These are phyloP conservation scores for Aspergillus latus DNA, from an alignment of 2,329 filamentous ascomycete species.

Conservation along the genomic window DNA sequence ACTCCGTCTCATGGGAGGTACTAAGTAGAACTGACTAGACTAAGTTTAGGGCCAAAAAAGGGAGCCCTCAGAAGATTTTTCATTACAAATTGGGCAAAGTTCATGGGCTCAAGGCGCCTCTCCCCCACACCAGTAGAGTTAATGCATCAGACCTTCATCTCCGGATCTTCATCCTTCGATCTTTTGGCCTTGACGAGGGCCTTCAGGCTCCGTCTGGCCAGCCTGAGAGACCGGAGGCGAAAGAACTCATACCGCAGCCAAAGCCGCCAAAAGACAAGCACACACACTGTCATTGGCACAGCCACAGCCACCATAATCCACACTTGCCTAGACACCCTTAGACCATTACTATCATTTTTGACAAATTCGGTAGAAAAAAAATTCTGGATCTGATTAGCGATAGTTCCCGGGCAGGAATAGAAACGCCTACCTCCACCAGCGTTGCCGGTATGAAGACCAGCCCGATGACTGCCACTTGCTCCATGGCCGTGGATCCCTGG, in stretches of 20 bases:
- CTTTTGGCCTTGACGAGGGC: no score
- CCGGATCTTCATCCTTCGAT: no score
- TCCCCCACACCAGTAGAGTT: no score
- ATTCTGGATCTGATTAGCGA: slow-evolving; percentile 1
- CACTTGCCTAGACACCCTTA: slow-evolving; percentile 14
- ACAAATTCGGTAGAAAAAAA: slow-evolving; percentile 20
- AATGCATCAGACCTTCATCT: no score
- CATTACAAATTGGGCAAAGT: no score
- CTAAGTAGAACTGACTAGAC: no score
- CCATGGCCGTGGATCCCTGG: slow-evolving; percentile 15
- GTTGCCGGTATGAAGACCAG: slow-evolving; percentile 16
- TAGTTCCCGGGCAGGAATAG: neutral
- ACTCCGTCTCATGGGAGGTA: no score
- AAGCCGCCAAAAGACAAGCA: slow-evolving; percentile 11
- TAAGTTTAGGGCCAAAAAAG: no score
- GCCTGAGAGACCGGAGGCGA: neutral
- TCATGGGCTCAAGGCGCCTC: no score
- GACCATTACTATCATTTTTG: slow-evolving; percentile 5
- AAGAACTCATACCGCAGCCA: slow-evolving; percentile 8
- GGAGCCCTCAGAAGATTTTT: no score
- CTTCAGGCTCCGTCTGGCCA: no score
- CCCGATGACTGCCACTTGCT: slow-evolving; percentile 16
- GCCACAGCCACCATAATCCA: slow-evolving; percentile 17
- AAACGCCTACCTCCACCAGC: slow-evolving; percentile 16
- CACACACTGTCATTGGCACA: slow-evolving; percentile 14